These are phyloP conservation scores for Colletotrichum sp. DNA, from an alignment of 2,329 filamentous ascomycete genomes.

Conservation along the genomic window DNA sequence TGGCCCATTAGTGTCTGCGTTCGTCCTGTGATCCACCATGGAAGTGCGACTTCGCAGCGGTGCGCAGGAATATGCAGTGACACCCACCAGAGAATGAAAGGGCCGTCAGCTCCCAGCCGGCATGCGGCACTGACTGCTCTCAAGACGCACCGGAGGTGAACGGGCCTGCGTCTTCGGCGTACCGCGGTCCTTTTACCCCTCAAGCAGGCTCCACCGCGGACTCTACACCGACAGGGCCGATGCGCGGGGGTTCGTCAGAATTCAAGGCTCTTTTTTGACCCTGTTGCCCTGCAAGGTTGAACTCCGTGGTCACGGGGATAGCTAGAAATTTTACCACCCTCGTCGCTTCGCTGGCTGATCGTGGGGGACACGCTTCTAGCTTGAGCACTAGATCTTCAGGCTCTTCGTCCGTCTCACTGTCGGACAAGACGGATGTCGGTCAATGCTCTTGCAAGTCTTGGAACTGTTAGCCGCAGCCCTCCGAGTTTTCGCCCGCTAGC, in stretches of 20 bases:
- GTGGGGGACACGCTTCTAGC: neutral
- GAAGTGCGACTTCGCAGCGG: neutral
- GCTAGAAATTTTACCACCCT: neutral
- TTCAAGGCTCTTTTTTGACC: neutral
- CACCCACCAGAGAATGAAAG: neutral
- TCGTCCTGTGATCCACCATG: neutral
- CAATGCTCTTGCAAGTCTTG: neutral
- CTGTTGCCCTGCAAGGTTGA: neutral
- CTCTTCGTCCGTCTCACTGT: neutral
- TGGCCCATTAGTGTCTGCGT: neutral
- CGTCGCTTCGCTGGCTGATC: neutral
- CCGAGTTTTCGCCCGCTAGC: neutral
- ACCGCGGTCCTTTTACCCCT: slow-evolving; percentile 6
- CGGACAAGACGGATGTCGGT: neutral
- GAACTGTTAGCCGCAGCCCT: neutral
- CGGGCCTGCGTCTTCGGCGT: slow-evolving; percentile 8
- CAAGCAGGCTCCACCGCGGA: slow-evolving; percentile 7
- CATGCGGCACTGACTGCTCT: neutral
- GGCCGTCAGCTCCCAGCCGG: neutral
- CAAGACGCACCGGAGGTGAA: neutral
- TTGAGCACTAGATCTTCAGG: neutral
- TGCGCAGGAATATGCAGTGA: neutral
- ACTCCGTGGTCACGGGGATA: slow-evolving; percentile 7
- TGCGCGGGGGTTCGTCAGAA: slow-evolving; percentile 15
- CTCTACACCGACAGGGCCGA: slow-evolving; percentile 15